Evolutionary conservation across 129 eudicot genomes (phyloP), one percentile per base, ranked within the genome.

Genomic region (Flaveria trinervia): DNA sequence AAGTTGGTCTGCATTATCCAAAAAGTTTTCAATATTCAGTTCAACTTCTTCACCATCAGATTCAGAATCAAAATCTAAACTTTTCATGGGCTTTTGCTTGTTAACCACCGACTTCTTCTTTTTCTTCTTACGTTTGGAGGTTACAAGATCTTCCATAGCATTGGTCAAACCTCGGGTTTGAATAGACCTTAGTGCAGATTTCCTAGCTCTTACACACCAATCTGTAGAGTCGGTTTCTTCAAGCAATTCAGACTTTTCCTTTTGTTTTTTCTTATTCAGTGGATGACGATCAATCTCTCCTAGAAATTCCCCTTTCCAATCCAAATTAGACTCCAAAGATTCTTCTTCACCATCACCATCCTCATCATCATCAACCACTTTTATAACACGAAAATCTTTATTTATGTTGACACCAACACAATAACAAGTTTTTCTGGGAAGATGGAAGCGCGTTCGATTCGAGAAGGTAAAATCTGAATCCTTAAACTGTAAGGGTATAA

Each of bases 191-290:
- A 91, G 82, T 11, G 98, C 98, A 55, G 89, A 71, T 81, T 89
- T 91, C 83, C 97, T 87, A 14, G 98, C 98, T 83, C 97, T 85
- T 43, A 93, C 89, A 81, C 97, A 90, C 98, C 98, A 93, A 75
- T 88, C 97, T 81, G 87, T 88, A 11, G 77, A 65, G 80, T 85
- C 89, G 0, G 85, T 76, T 49, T 85, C 96, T 72, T 78, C 62
- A 44, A 93, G 79, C 73, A 84, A 57, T 69, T 88, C 87, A 7
- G 91, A 83, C 1, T 83, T 81, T 30, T 73, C 71, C 54, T 79
- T 18, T 67, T 86, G 75, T 73, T 90, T 88, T 80, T 57, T 80
- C 85, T 88, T 90, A 61, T 79, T 67, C 17, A 77, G 84, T 51
- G 87, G 85, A 48, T 71, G 74, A 6, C 77, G 75, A 50, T 83